Base-by-base conservation (phyloP, 129 eudicot genomes). In the Pittosporum tobira region DNA sequence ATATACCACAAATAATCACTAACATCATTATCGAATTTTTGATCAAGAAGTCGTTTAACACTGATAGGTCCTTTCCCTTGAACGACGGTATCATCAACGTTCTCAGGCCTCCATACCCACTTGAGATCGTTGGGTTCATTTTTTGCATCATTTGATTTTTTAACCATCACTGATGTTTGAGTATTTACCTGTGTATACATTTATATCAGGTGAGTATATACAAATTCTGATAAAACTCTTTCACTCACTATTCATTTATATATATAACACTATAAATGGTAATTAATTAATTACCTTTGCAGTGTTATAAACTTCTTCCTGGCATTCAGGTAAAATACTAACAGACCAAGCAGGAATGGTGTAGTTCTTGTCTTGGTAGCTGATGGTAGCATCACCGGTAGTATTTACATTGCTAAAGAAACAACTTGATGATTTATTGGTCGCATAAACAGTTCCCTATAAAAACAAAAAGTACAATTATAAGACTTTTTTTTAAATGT, bases 201-300 rank as follows among this genome's bases (percentile, higher is more conserved):
- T 24, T 38, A 48, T 31, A 69, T n/a, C n/a, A n/a, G n/a, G n/a
- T n/a, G n/a, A n/a, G n/a, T n/a, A n/a, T n/a, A n/a, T n/a, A n/a
- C n/a, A n/a, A n/a, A n/a, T n/a, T n/a, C n/a, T n/a, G n/a, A n/a
- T n/a, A n/a, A n/a, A n/a, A n/a, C n/a, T n/a, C n/a, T n/a, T n/a
- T n/a, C n/a, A n/a, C n/a, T n/a, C n/a, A n/a, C n/a, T n/a, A n/a
- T n/a, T n/a, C n/a, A n/a, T n/a, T n/a, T n/a, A n/a, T n/a, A n/a
- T n/a, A n/a, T n/a, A n/a, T n/a, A n/a, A n/a, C n/a, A n/a, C n/a
- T n/a, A n/a, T n/a, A n/a, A n/a, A n/a, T n/a, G n/a, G n/a, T n/a
- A n/a, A n/a, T n/a, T n/a, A n/a, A n/a, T n/a, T n/a, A n/a, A n/a
- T 19, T 72, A 81, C 95, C 88, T 77, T 87, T 13, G 95, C 95